Evolutionary conservation across 2,329 filamentous ascomycete species (phyloP).

Genomic region (Coleophoma eucalyptorum): DNA sequence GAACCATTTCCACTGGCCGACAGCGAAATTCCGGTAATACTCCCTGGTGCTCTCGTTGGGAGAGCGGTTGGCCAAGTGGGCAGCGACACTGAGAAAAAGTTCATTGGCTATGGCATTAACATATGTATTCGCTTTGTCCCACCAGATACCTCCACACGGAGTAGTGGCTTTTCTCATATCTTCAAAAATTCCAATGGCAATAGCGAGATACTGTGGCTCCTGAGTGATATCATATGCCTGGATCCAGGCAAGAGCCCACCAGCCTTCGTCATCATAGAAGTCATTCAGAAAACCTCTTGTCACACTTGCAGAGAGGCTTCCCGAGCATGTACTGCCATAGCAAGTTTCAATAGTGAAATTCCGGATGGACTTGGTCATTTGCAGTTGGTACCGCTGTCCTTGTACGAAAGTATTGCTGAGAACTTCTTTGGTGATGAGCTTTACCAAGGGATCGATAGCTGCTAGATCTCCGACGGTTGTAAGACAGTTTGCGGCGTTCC

Average conservation of each 20-base stretch:
- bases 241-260: conserved; percentile 60
- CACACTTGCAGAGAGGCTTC: background rate
- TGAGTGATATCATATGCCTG: conserved; percentile 51
- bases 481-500: conserved; percentile 67
- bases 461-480: conserved; percentile 53
- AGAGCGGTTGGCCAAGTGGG: conserved; percentile 51
- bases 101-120: conserved; percentile 57
- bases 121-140: conserved; percentile 44
- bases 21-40: conserved; percentile 53
- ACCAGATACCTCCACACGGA: conserved; percentile 45
- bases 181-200: conserved; percentile 49
- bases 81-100: conserved; percentile 49
- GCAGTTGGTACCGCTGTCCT: conserved; percentile 20
- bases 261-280: conserved; percentile 58
- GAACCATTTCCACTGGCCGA: conserved; percentile 49
- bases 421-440: conserved; percentile 29
- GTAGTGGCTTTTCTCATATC: conserved; percentile 49
- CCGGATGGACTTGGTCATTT: conserved; percentile 20
- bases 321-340: conserved; percentile 1
- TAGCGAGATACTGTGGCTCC: conserved; percentile 45
- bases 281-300: conserved; percentile 42
- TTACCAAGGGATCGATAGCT: conserved; percentile 29
- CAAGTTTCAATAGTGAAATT: conserved; percentile 16
- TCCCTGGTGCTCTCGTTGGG: conserved; percentile 37
- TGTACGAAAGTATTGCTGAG: conserved; percentile 38